Conservation (phyloP, 2,329 filamentous ascomycete species). For the Stagonosporopsis tanaceti region DNA sequence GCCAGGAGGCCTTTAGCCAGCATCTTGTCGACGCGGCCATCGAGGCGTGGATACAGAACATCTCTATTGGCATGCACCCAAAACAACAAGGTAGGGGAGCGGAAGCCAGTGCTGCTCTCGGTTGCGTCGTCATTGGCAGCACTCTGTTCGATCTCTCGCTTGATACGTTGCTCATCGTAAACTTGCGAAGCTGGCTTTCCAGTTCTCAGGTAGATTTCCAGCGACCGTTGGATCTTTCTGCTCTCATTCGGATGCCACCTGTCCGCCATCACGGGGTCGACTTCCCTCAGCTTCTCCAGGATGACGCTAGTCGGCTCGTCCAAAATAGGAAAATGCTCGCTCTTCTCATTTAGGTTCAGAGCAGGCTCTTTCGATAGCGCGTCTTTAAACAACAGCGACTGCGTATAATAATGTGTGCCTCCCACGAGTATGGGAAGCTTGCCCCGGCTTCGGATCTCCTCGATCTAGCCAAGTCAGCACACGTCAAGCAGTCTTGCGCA, state of each 20-base stretch:
- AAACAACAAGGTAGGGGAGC: conserved; percentile 73
- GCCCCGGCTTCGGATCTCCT: conserved; percentile 78
- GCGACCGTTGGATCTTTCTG: conserved; percentile 86
- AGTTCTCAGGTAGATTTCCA: conserved; percentile 88
- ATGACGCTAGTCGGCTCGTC: conserved; percentile 75
- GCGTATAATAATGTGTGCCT: conserved; percentile 94
- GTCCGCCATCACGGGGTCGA: conserved; percentile 88
- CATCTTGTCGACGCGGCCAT: conserved; percentile 86
- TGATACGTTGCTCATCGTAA: conserved; percentile 75
- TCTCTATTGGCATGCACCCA: conserved; percentile 85
- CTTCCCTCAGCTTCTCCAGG: conserved; percentile 73
- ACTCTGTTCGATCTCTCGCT: conserved; percentile 42
- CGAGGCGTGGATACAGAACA: conserved; percentile 72
- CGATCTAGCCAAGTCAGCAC: conserved; percentile 59
- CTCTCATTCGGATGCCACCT: conserved; percentile 94
- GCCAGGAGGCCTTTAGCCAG: conserved; percentile 69
- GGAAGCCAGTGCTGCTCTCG: conserved; percentile 42
- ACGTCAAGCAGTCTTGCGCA: not conserved
- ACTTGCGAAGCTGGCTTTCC: conserved; percentile 84
- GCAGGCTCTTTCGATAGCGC: conserved; percentile 63
- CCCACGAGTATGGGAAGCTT: conserved; percentile 90
- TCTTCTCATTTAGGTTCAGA: conserved; percentile 37
- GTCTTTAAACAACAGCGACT: conserved; percentile 84
- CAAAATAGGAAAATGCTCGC: conserved; percentile 70
- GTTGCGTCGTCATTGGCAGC: not conserved